Conservation (phyloP, 2,329 filamentous ascomycete species). For the Mariannaea sp. region DNA sequence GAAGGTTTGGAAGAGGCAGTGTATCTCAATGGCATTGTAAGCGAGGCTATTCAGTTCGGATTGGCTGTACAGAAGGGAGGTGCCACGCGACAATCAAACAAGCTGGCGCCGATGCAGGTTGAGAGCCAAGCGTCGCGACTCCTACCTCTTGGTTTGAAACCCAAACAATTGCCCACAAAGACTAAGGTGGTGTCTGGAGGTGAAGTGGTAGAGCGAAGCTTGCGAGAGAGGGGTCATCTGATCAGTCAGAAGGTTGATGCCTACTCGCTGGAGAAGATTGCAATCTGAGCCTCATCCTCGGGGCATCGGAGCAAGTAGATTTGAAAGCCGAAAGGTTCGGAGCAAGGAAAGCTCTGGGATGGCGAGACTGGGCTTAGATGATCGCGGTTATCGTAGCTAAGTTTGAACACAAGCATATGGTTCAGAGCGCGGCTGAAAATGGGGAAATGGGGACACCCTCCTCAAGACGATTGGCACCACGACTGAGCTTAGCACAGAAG, state of each 20-base stretch:
- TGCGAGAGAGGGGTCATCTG: slow-evolving; percentile 75
- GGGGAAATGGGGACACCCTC: neutral
- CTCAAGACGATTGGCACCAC: slow-evolving; percentile 2
- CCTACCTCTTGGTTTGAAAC: slow-evolving; percentile 76
- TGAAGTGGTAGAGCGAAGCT: slow-evolving; percentile 70
- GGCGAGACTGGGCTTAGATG: slow-evolving; percentile 7
- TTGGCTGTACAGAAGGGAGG: slow-evolving; percentile 45
- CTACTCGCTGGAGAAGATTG: slow-evolving; percentile 82
- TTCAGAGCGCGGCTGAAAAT: slow-evolving; percentile 24
- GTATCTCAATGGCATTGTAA: slow-evolving; percentile 66
- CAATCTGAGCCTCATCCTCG: slow-evolving; percentile 55
- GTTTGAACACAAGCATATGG: neutral
- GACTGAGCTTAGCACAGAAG: slow-evolving; percentile 6
- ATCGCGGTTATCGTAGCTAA: neutral
- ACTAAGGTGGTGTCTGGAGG: slow-evolving; percentile 70
- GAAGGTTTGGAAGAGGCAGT: slow-evolving; percentile 73
- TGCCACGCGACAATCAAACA: slow-evolving; percentile 41
- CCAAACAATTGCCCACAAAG: slow-evolving; percentile 53
- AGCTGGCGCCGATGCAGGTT: slow-evolving; percentile 49
- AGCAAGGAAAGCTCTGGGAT: neutral
- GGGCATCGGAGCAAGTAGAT: slow-evolving; percentile 4
- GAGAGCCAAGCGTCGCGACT: slow-evolving; percentile 54
- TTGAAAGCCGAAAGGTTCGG: slow-evolving; percentile 2
- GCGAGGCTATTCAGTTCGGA: slow-evolving; percentile 69
- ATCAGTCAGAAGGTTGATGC: slow-evolving; percentile 79